Evolutionary conservation across 176 grass and related monocot species (phyloP).

Genomic region (Carex myosuroides): DNA sequence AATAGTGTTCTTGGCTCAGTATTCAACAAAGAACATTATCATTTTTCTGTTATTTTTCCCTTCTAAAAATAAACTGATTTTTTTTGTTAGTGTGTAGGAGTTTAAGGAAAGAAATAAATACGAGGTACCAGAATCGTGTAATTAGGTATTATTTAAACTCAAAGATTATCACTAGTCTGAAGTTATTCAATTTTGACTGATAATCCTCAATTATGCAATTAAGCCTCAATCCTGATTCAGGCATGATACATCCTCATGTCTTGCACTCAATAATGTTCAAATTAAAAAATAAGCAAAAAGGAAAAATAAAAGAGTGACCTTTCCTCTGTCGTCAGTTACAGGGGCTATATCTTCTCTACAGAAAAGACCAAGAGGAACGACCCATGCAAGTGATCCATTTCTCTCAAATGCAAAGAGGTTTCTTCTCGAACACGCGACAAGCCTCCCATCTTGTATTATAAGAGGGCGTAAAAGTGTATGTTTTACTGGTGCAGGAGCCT

Average conservation of each 20-base stretch:
- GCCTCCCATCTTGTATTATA: conserved; percentile 33
- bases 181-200: no score
- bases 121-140: not conserved
- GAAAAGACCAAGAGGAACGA: conserved; percentile 28
- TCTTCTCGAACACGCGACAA: conserved; percentile 54
- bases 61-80: not conserved
- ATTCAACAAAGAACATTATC: not conserved
- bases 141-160: not conserved
- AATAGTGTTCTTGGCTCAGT: not conserved
- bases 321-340: conserved; percentile 30
- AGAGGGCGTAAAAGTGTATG: conserved; percentile 38
- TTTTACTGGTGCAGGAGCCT: not conserved
- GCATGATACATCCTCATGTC: not conserved
- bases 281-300: not conserved
- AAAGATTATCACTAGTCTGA: not conserved
- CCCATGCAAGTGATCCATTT: conserved; percentile 54
- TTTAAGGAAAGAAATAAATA: not conserved
- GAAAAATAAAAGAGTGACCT: conserved; percentile 31
- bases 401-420: conserved; percentile 49
- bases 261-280: not conserved
- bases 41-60: not conserved
- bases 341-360: conserved; percentile 40
- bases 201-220: not conserved
- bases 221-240: not conserved
- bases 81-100: not conserved